Evolutionary conservation across 257 asterid genomes (phyloP), one percentile per base, ranked within the genome.

Genomic region (Capsicum baccatum): DNA sequence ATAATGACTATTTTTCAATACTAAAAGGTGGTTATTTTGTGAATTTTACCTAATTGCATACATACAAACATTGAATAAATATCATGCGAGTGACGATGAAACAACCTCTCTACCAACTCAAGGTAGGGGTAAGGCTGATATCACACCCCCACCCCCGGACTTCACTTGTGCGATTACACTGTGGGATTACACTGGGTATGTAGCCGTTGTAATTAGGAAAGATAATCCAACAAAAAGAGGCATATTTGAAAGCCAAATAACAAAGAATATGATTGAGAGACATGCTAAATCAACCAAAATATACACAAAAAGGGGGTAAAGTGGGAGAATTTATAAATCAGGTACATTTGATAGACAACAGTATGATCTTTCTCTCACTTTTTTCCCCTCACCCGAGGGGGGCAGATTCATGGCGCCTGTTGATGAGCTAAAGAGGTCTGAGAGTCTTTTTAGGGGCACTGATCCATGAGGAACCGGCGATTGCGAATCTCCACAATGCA

Each of bases 401-500:
- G 17, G 37, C 6, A 6, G 14, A 1, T 6, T 19, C 60, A 73
- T 48, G 80, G 59, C 0, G 47, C 19, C 4, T 0, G n/a, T 54
- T 26, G 81, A 3, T 76, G 63, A 1, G 39, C 86, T 83, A 91
- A 76, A 87, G 93, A 85, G 91, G 90, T 58, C 86, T 82, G 64
- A 97, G 97, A 12, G 98, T 95, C 79, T 88, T 93, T 87, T 89
- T 97, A 8, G 98, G 98, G 14, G 98, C 94, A 85, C 98, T 96
- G 71, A 97, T 91, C 98, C 99, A 97, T 9, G 91, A 92, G 26
- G 95, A 88, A 86, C 86, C 98, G 11, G 92, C 94, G 67, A 93
- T 84, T 67, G 99, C 98, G 21, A 97, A 97, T 89, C 98, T 95
- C 99, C 99, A 97, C 13, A 85, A 86, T 44, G 97, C 98, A 69